Base-by-base conservation (phyloP, 2,329 filamentous ascomycete species). In the Camillea tinctor region DNA sequence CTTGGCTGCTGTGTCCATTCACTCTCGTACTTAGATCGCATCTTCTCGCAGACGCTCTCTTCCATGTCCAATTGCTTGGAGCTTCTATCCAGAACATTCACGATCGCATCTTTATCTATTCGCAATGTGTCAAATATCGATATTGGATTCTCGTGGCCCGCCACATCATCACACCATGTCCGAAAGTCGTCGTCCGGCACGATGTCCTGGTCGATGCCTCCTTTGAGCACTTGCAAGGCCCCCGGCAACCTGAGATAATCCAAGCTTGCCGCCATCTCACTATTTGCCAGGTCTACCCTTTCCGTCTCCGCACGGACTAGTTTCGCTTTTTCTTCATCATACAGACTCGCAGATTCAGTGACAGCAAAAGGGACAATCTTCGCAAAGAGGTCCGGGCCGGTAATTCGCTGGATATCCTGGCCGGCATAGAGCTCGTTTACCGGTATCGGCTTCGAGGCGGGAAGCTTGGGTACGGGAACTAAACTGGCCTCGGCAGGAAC, bases 1-100 rank as follows among this genome's bases (percentile, higher is more conserved):
- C 94, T 98, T 11, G 95, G 95, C 71, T 99, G 95, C 71, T 99
- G 95, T 19, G 92, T 97, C 95, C 95, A 99, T 57, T 98, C 94
- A 24, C 83, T 84, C 58, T 94, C 93, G 73, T 98, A 98, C 74
- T 99, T 99, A 13, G 93, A 96, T 52, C 95, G 87, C 95, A 99
- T 99, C 81, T 98, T 99, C 75, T 99, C 95, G 74, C 95, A 99
- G 0, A 98, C 92, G 58, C 92, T 96, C 77, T 98, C 96, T 75
- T 99, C 95, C 87, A 95, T 93, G 67, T 99, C 95, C 50, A 99
- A 79, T 70, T 96, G 91, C 73, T 96, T 96, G 58, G 88, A 88
- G 68, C 92, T 92, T 59, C 85, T 86, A 59, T 97, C 93, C 58
- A 99, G 76, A 2, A 87, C 84, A 2, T 82, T 81, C 23, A 92